phyloP scores from a whole-genome alignment of 2,329 filamentous ascomycete species.

The Chrysoporthe austroafricana region DNA sequence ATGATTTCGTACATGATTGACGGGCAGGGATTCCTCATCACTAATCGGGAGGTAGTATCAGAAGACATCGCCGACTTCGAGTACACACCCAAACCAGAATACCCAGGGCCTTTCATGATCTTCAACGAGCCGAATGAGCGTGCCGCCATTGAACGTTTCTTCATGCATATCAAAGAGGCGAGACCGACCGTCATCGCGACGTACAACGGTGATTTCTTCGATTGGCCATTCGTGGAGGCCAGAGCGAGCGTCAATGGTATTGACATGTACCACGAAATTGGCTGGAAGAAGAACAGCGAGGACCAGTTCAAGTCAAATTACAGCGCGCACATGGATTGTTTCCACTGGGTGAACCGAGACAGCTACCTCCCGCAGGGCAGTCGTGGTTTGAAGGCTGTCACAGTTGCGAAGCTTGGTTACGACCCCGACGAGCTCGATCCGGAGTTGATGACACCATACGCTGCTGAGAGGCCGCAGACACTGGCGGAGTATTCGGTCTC shows the following conservation, averaged over 20 bases:
- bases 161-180: slow-evolving; percentile 92
- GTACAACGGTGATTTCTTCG: slow-evolving; percentile 99
- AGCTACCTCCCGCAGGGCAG: slow-evolving; percentile 97
- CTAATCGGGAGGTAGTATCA: slow-evolving; percentile 95
- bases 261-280: slow-evolving; percentile 99
- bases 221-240: slow-evolving; percentile 98
- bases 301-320: slow-evolving; percentile 97
- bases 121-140: slow-evolving; percentile 98
- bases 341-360: slow-evolving; percentile 98
- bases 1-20: slow-evolving; percentile 99
- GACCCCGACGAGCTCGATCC: slow-evolving; percentile 97
- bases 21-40: slow-evolving; percentile 95
- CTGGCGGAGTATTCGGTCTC: slow-evolving; percentile 98
- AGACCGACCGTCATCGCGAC: slow-evolving; percentile 96
- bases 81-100: slow-evolving; percentile 96
- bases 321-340: slow-evolving; percentile 98
- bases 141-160: slow-evolving; percentile 85
- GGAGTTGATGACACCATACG: slow-evolving; percentile 94
- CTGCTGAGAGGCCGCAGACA: slow-evolving; percentile 87
- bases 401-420: slow-evolving; percentile 96
- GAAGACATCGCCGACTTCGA: slow-evolving; percentile 98
- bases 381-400: slow-evolving; percentile 95
- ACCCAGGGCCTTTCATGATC: slow-evolving; percentile 92
- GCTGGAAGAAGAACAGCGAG: slow-evolving; percentile 92
- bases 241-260: slow-evolving; percentile 92